Evolutionary conservation across 352 stramenopile species (phyloP).

Genomic region (Globisporangium carolinianum): DNA sequence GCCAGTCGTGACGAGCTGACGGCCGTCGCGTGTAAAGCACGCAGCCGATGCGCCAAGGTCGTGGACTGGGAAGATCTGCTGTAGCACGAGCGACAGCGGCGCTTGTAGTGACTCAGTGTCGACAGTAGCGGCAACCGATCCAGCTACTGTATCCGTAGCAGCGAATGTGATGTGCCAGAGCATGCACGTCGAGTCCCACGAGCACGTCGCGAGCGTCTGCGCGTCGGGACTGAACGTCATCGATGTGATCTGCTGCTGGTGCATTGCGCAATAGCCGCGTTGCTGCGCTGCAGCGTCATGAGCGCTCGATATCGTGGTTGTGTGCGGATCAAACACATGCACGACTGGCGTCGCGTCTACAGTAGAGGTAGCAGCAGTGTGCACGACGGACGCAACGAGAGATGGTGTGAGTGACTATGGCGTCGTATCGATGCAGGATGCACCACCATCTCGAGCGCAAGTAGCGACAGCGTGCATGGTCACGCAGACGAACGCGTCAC

Average conservation of each 20-base stretch:
- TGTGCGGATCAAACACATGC: constrained; percentile 6
- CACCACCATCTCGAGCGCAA: too few relatives aligned
- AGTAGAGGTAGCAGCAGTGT: not conserved
- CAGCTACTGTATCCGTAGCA: too few relatives aligned
- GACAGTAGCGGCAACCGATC: not conserved
- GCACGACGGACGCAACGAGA: too few relatives aligned
- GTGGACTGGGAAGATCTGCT: constrained; percentile 35
- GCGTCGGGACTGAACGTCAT: constrained; percentile 35
- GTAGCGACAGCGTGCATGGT: too few relatives aligned
- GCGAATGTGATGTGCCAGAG: constrained; percentile 42
- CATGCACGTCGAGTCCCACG: constrained; percentile 59
- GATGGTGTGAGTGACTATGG: not conserved
- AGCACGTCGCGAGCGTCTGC: constrained; percentile 33
- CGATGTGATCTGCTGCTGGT: constrained; percentile 50
- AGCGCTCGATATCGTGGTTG: constrained; percentile 9
- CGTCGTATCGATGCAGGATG: constrained; percentile 10
- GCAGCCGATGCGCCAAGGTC: constrained; percentile 23
- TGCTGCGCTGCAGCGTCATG: too few relatives aligned
- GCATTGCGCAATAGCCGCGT: too few relatives aligned
- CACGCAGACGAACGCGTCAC: constrained; percentile 33
- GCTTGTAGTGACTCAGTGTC: not conserved
- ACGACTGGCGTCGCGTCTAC: constrained; percentile 4
- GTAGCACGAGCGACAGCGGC: constrained; percentile 12
- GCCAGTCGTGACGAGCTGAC: constrained; percentile 32
- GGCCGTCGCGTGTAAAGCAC: constrained; percentile 31